Conservation (phyloP, 2,329 filamentous ascomycete genomes). For the Madurella fahalii region DNA sequence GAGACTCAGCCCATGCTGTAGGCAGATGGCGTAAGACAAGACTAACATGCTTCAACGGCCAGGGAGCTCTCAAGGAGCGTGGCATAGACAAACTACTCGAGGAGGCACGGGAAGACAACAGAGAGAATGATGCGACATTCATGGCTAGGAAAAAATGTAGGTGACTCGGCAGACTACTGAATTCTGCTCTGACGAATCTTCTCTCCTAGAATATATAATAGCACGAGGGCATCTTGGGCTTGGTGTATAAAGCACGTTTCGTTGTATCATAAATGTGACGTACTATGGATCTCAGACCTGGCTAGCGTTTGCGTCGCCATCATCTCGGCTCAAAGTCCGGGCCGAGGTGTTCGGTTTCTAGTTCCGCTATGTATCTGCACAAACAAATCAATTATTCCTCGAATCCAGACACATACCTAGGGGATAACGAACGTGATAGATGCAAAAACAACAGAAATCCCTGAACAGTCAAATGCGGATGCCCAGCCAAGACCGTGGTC, state of each 20-base stretch:
- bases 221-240: too few relatives aligned
- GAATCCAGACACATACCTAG: too few relatives aligned
- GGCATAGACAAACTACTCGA: slow-evolving; percentile 92
- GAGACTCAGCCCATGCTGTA: neutral
- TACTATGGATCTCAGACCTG: too few relatives aligned
- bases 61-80: slow-evolving; percentile 82
- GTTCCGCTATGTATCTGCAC: too few relatives aligned
- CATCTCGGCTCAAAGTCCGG: neutral
- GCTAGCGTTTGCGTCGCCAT: neutral
- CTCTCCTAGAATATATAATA: neutral
- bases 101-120: slow-evolving; percentile 84
- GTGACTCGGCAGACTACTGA: neutral
- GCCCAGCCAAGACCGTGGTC: too few relatives aligned
- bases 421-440: too few relatives aligned
- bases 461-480: too few relatives aligned
- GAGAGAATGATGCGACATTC: slow-evolving; percentile 75
- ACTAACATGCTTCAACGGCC: neutral
- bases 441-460: too few relatives aligned
- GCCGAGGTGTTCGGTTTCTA: too few relatives aligned
- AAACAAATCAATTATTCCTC: too few relatives aligned
- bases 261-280: too few relatives aligned
- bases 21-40: neutral
- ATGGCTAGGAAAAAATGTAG: slow-evolving; percentile 37
- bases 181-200: neutral
- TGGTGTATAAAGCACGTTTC: neutral